phyloP scores from a whole-genome alignment of 129 eudicot species.

The Saussurea involucrata region DNA sequence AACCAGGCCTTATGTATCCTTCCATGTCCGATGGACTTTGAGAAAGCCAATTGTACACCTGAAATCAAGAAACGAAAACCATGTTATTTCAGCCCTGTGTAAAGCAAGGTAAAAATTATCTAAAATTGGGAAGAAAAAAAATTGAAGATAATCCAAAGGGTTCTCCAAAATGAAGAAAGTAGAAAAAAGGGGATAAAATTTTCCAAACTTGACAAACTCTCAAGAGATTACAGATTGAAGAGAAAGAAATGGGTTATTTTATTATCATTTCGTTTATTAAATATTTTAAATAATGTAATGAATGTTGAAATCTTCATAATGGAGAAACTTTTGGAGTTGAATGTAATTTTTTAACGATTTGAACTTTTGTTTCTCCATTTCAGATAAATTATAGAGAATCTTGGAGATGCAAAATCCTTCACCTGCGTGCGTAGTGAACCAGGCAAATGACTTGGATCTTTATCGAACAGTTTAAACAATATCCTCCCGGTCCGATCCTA shows the following conservation, averaged over 20 bases:
- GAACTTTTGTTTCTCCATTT: no score
- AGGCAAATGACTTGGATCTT: conserved; percentile 94
- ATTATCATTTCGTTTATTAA: neutral
- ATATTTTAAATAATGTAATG: no score
- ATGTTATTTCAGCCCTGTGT: neutral
- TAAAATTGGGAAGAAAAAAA: neutral
- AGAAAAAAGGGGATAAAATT: no score
- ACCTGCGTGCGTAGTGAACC: conserved; percentile 80
- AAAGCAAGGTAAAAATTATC: neutral
- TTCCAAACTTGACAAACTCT: no score
- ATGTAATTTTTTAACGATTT: no score
- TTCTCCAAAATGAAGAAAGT: neutral
- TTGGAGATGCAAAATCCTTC: neutral
- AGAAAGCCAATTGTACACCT: conserved; percentile 86
- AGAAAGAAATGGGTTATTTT: no score
- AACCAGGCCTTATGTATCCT: conserved; percentile 95
- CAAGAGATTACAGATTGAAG: no score
- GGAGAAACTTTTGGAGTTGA: no score
- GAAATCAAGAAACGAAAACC: conserved; percentile 15
- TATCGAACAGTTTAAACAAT: conserved; percentile 75
- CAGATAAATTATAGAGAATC: neutral
- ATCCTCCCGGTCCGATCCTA: conserved; percentile 90
- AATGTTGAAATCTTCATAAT: no score
- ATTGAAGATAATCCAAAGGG: no score
- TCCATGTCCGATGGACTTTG: conserved; percentile 92